Percentiles rank a stretch among this genome's conserved stretches.
Evolutionary conservation across 805 yeast species (phyloP).

Genomic region (Nakazawaea wyomingensis): DNA sequence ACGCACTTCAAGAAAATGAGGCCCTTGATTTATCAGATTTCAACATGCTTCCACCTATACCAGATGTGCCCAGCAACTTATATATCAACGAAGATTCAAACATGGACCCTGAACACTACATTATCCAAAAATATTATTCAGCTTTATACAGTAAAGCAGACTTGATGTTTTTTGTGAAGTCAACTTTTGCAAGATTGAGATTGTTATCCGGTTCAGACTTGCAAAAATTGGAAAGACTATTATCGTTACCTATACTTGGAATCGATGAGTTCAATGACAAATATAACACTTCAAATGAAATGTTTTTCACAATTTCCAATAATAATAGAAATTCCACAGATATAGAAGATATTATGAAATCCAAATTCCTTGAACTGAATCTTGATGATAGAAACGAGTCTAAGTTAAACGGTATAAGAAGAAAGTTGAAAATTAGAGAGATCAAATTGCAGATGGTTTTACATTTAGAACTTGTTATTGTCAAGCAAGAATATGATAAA

Average conservation of each 20-base stretch:
- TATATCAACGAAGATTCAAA: background rate
- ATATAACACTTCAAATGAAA: background rate
- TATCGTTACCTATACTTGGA: conserved; percentile 2
- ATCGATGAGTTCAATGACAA: conserved; percentile 6
- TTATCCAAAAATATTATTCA: conserved; percentile 5
- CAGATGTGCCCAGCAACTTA: background rate
- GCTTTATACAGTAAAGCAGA: conserved; percentile 10
- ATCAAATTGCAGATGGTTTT: conserved; percentile 11
- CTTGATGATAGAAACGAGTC: background rate
- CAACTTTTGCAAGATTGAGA: conserved; percentile 11
- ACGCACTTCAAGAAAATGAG: background rate
- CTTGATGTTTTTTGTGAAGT: conserved; percentile 13
- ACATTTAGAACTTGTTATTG: conserved; percentile 7
- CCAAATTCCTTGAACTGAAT: background rate
- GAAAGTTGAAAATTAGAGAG: conserved; percentile 10
- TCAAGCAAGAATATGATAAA: background rate
- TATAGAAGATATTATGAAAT: background rate
- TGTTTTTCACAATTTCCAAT: background rate
- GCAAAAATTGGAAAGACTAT: background rate
- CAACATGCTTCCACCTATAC: conserved; percentile 10
- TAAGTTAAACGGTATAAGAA: background rate
- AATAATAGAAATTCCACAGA: background rate
- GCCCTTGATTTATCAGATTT: conserved; percentile 4
- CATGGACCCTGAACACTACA: conserved; percentile 5
- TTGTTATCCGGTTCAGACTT: background rate